phyloP scores from a whole-genome alignment of 352 stramenopile genomes.

The Pythium rishiriense region DNA sequence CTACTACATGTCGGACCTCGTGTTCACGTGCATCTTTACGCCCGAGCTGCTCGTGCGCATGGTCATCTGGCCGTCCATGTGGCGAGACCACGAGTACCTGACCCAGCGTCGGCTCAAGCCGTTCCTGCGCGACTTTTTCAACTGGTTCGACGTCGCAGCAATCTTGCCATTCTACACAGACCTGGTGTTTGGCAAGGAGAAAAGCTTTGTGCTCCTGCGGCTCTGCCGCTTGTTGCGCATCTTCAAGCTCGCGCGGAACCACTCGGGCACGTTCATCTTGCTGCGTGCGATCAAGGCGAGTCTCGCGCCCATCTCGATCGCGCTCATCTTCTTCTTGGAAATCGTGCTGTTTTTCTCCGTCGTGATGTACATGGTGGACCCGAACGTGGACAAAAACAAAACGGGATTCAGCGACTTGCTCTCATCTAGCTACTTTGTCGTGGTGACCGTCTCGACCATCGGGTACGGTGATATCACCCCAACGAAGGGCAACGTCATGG shows the following conservation, averaged over 20 bases:
- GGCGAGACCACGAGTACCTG: slow-evolving; percentile 70
- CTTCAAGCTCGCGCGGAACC: slow-evolving; percentile 78
- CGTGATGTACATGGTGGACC: slow-evolving; percentile 81
- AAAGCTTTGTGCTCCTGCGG: slow-evolving; percentile 73
- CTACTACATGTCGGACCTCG: slow-evolving; percentile 64
- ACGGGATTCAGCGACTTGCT: slow-evolving; percentile 71
- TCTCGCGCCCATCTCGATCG: slow-evolving; percentile 76
- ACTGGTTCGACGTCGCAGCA: slow-evolving; percentile 78
- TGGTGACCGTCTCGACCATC: slow-evolving; percentile 75
- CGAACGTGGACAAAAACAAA: slow-evolving; percentile 61
- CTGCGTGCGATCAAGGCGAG: slow-evolving; percentile 69
- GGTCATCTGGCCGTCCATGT: slow-evolving; percentile 74
- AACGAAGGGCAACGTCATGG: slow-evolving; percentile 69
- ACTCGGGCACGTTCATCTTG: slow-evolving; percentile 79
- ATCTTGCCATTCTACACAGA: slow-evolving; percentile 79
- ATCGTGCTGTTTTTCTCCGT: slow-evolving; percentile 82
- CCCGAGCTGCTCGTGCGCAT: slow-evolving; percentile 66
- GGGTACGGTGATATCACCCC: slow-evolving; percentile 80
- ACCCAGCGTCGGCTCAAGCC: slow-evolving; percentile 61
- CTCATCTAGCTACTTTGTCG: slow-evolving; percentile 74
- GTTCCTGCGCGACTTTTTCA: slow-evolving; percentile 76
- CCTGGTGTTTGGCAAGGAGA: slow-evolving; percentile 66
- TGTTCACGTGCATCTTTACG: slow-evolving; percentile 78
- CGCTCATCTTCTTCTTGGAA: slow-evolving; percentile 80
- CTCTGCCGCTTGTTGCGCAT: slow-evolving; percentile 73